A percentile compares a stretch with the other conserved stretches of the same genome.
These are phyloP conservation scores for Ceratobasidium sp. DNA, from an alignment of 1,284 basidiomycete genomes.

Conservation along the genomic window DNA sequence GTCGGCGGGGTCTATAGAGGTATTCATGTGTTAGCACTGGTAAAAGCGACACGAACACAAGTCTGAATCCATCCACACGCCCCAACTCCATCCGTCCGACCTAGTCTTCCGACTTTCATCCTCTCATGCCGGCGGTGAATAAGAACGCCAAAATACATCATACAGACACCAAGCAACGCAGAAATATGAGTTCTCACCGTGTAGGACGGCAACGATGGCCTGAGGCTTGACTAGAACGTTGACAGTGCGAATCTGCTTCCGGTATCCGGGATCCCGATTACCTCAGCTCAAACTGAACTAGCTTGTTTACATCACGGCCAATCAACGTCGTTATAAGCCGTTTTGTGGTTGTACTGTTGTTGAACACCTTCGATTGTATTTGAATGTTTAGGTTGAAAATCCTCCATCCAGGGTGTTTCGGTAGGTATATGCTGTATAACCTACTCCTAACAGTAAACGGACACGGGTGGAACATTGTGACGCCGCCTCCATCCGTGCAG, in stretches of 20 bases:
- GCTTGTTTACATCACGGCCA: neutral
- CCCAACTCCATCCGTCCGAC: slow-evolving; percentile 14
- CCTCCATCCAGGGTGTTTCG: no score
- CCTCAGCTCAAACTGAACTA: neutral
- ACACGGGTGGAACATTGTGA: no score
- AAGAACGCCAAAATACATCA: no score
- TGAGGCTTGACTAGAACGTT: slow-evolving; percentile 1
- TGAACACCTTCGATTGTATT: no score
- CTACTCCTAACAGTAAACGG: no score
- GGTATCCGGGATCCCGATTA: slow-evolving; percentile 10
- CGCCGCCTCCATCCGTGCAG: no score
- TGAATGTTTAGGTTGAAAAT: no score
- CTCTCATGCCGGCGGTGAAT: no score
- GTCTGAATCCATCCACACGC: slow-evolving; percentile 13
- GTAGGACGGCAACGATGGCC: slow-evolving; percentile 33
- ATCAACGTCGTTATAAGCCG: no score
- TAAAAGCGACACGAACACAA: neutral
- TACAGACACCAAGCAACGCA: neutral
- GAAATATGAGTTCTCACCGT: slow-evolving; percentile 36
- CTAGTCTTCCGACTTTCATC: neutral
- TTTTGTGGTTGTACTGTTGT: no score
- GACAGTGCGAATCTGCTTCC: slow-evolving; percentile 32
- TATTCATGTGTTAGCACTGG: neutral
- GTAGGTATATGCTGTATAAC: no score
- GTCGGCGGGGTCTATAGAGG: slow-evolving; percentile 5